Evolutionary conservation across 73 alveolate species (phyloP), one percentile per base, ranked within the genome.

Genomic region (Tetrahymena thermophila): DNA sequence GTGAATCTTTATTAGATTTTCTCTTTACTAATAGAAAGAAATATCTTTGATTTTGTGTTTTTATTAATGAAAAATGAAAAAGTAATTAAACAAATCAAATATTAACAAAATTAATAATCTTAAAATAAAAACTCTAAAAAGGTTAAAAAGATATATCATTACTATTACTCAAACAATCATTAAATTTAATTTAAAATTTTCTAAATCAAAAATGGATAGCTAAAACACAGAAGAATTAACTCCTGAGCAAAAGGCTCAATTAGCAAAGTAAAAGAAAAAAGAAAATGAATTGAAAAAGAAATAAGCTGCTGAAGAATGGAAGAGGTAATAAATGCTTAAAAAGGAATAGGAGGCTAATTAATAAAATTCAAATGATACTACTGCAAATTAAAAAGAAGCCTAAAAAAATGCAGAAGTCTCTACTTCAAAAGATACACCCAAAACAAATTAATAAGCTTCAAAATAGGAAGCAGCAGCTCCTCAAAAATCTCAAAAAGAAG

Each of bases 291-390:
- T 71, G 31, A 71, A 71, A 31, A 71, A 71, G 89, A 71, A 71
- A 71, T 71, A 71, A 71, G 89, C 89, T 28, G 89, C 89, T 71
- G 89, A 71, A 71, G 89, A 71, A 71, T 71, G 89, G 89, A 71
- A 71, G 31, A 71, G 89, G 11, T 71, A 71, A 71, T 31, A 71
- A n/a, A 13, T 13, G 17, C 89, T 71, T 71, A 71, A 71, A 71
- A 71, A 71, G 37, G 37, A n/a, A 28, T n/a, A 71, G 37, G 89
- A 71, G 17, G 89, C 37, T 31, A 25, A 71, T 71, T 71, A 28
- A 71, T n/a, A 0, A n/a, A 31, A n/a, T 28, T 1, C 21, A 1
- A 71, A 71, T 19, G 89, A 71, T 71, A 8, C 42, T 71, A 7
- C 89, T 71, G 89, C 89, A 71, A 71, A 71, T 28, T 25, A 71